phyloP scores from a whole-genome alignment of 1,139 yeast species.

The Wickerhamomyces sp. region DNA sequence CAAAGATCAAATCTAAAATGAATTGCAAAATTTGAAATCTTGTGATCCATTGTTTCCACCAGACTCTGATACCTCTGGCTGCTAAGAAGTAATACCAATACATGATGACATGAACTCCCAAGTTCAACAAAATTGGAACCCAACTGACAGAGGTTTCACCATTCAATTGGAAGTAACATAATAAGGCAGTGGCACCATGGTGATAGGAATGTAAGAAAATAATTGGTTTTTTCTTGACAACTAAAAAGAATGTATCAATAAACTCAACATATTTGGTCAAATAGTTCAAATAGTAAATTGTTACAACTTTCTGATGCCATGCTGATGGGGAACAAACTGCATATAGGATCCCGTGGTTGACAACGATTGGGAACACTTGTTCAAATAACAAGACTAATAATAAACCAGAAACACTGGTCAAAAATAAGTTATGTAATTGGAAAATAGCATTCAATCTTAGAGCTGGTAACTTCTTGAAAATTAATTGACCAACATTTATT shows the following conservation, averaged over 20 bases:
- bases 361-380: slow-evolving; percentile 65
- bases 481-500: slow-evolving; percentile 65
- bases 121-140: slow-evolving; percentile 71
- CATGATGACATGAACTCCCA: slow-evolving; percentile 78
- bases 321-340: slow-evolving; percentile 63
- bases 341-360: slow-evolving; percentile 55
- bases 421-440: slow-evolving; percentile 63
- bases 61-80: slow-evolving; percentile 75
- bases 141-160: slow-evolving; percentile 74
- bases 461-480: slow-evolving; percentile 48
- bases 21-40: slow-evolving; percentile 77
- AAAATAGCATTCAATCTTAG: slow-evolving; percentile 58
- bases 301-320: slow-evolving; percentile 65
- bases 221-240: slow-evolving; percentile 68
- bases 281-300: slow-evolving; percentile 69
- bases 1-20: slow-evolving; percentile 64
- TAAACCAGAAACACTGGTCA: slow-evolving; percentile 57
- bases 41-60: slow-evolving; percentile 93
- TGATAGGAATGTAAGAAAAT: slow-evolving; percentile 77
- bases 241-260: slow-evolving; percentile 69
- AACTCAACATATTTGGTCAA: slow-evolving; percentile 68
- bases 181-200: slow-evolving; percentile 79
- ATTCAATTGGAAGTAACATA: slow-evolving; percentile 73
- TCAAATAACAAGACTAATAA: slow-evolving; percentile 60
- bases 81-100: slow-evolving; percentile 80